Conservation (phyloP, 768 basidiomycete genomes). For the Leucocoprinus sp. region DNA sequence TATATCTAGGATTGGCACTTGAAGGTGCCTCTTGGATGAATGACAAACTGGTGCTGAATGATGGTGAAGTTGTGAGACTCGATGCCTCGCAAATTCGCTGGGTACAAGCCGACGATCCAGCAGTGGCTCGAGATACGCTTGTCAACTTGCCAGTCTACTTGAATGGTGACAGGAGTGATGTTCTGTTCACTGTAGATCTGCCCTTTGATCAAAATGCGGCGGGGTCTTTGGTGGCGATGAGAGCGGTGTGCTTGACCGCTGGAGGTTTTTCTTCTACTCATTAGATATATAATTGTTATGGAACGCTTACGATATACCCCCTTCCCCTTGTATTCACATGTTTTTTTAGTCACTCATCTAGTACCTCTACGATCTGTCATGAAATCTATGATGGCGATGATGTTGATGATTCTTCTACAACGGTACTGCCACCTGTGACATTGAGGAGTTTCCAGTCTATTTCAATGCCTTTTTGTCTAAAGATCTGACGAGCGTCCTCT, state of each 20-base stretch:
- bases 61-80: conserved; percentile 73
- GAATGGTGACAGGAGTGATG: conserved; percentile 82
- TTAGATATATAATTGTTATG: too few species aligned
- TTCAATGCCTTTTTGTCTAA: conserved; percentile 60
- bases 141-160: conserved; percentile 91
- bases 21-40: conserved; percentile 78
- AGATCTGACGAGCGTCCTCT: conserved; percentile 68
- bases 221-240: conserved; percentile 68
- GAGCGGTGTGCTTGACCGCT: conserved; percentile 87
- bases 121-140: conserved; percentile 28
- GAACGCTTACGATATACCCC: not conserved
- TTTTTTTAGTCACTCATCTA: not conserved
- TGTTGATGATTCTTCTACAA: conserved; percentile 18
- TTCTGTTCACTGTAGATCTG: conserved; percentile 83
- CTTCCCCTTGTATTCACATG: not conserved
- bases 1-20: conserved; percentile 79
- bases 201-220: conserved; percentile 66
- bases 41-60: conserved; percentile 70
- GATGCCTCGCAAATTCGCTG: conserved; percentile 82
- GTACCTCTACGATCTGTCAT: not conserved
- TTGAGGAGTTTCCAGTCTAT: conserved; percentile 88
- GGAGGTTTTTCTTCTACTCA: conserved; percentile 30
- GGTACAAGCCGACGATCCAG: conserved; percentile 51
- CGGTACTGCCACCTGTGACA: conserved; percentile 40
- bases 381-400: not conserved